These are phyloP conservation scores for Buxus sempervirens DNA, from an alignment of 164 flowering plant genomes.

Conservation along the genomic window DNA sequence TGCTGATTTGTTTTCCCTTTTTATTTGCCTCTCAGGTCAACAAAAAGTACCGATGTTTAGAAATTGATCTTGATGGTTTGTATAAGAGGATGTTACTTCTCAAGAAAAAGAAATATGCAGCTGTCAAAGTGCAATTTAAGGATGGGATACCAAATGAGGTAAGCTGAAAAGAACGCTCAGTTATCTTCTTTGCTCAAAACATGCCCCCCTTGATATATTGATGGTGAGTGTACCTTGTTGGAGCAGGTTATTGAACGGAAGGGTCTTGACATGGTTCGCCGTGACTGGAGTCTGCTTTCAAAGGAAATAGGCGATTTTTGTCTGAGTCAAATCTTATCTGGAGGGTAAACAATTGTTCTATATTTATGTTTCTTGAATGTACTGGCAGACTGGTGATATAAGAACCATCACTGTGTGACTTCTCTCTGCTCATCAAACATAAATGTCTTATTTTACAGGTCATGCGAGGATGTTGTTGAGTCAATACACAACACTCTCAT, in stretches of 20 bases:
- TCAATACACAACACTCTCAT: constrained; percentile 75
- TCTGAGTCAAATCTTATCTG: constrained; percentile 82
- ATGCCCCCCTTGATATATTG: background rate
- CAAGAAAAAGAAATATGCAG: constrained; percentile 99
- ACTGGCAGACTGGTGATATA: background rate
- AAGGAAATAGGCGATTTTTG: constrained; percentile 95
- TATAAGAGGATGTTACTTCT: constrained; percentile 98
- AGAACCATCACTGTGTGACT: constrained; percentile 1
- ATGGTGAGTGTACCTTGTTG: constrained; percentile 9
- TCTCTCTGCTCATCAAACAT: background rate
- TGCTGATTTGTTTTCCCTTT: background rate
- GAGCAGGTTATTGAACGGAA: constrained; percentile 87
- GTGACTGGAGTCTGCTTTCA: constrained; percentile 96
- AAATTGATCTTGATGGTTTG: constrained; percentile 96
- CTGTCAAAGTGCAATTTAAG: constrained; percentile 80
- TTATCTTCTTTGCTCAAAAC: constrained; percentile 4
- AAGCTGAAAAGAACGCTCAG: background rate
- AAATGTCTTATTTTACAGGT: constrained; percentile 44
- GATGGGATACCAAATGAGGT: constrained; percentile 83
- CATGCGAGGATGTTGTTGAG: constrained; percentile 95
- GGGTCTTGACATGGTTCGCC: constrained; percentile 98
- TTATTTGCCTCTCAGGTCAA: constrained; percentile 55
- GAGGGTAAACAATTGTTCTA: constrained; percentile 48
- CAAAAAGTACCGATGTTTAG: constrained; percentile 80
- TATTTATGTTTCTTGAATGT: background rate